Evolutionary conservation across 1,284 basidiomycete genomes (phyloP).

Genomic region (Ceraceosorus guamensis): DNA sequence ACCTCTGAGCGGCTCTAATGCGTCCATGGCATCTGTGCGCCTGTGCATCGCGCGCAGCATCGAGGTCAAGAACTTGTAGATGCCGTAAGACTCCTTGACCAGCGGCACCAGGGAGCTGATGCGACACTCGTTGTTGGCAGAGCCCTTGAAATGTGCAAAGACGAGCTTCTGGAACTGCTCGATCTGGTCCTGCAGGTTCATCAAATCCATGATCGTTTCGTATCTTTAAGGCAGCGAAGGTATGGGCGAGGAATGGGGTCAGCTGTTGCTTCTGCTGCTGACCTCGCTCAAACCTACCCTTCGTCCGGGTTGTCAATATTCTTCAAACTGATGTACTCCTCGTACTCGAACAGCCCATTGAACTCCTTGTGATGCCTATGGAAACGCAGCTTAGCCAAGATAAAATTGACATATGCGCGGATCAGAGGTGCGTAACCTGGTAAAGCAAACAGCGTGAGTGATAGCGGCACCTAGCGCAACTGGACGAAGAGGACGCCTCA

Average conservation of each 20-base stretch:
- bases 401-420: slow-evolving; percentile 44
- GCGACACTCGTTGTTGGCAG: slow-evolving; percentile 46
- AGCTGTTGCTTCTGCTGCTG: not conserved
- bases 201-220: slow-evolving; percentile 48
- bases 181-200: slow-evolving; percentile 48
- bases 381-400: slow-evolving; percentile 47
- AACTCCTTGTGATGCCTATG: slow-evolving; percentile 48
- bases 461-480: not conserved
- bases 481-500: slow-evolving; percentile 1
- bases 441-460: not conserved
- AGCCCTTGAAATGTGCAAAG: slow-evolving; percentile 43
- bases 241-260: not conserved
- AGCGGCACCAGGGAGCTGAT: slow-evolving; percentile 46
- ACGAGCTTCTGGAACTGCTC: slow-evolving; percentile 47
- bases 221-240: slow-evolving; percentile 17
- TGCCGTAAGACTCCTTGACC: slow-evolving; percentile 48
- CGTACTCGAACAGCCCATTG: slow-evolving; percentile 48
- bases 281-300: slow-evolving; percentile 10
- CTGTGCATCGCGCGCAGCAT: slow-evolving; percentile 49
- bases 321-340: slow-evolving; percentile 49
- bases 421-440: slow-evolving; percentile 42
- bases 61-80: slow-evolving; percentile 48
- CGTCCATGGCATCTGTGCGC: slow-evolving; percentile 45
- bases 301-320: slow-evolving; percentile 49
- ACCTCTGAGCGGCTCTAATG: slow-evolving; percentile 43